Base-by-base conservation (phyloP, 805 yeast genomes). In the Ogataea parapolymorpha region DNA sequence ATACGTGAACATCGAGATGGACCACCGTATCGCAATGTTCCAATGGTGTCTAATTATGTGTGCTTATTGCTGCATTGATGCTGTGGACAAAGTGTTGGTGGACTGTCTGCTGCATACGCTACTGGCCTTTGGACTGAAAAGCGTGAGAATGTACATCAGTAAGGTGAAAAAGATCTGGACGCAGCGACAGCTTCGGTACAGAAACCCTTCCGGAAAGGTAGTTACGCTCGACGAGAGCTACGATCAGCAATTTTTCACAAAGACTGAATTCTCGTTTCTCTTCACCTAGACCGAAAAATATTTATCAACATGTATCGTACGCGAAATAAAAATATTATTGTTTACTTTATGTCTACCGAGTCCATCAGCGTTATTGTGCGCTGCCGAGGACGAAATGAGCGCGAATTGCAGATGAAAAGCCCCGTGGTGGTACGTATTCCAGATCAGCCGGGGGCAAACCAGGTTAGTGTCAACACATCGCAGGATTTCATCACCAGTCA, bases 361-460 rank as follows among this genome's bases (percentile, higher is more conserved):
- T 48, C 64, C 2, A 72, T 76, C 44, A 75, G 71, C 53, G 80
- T 76, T 26, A 72, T 71, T 11, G 79, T 76, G 27, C 65, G 82
- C 42, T 77, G 81, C 51, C 67, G 82, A 26, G 77, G 73, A 3
- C 62, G 82, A 15, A 74, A 64, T 43, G 56, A 58, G 11, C 61
- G 66, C 26, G 81, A 76, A 45, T 54, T 68, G 4, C 58, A 61
- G 5, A 63, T 70, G 30, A 72, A 70, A 37, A 67, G 72, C 17
- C 77, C 77, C 1, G 61, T 68, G 11, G 67, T 75, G n/a, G 70
- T 77, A 3, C 71, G 68, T 20, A 60, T 75, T 20, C 68, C 75
- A n/a, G 61, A 65, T 32, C 69, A 45, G 9, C 51, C 49, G 39
- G 59, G 46, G 37, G 46, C 55, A 23, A 49, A 53, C 44, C 51